Percentiles rank a stretch among this genome's conserved stretches.
Evolutionary conservation across 2,329 filamentous ascomycete species (phyloP).

Genomic region (Plenodomus biglobosus): DNA sequence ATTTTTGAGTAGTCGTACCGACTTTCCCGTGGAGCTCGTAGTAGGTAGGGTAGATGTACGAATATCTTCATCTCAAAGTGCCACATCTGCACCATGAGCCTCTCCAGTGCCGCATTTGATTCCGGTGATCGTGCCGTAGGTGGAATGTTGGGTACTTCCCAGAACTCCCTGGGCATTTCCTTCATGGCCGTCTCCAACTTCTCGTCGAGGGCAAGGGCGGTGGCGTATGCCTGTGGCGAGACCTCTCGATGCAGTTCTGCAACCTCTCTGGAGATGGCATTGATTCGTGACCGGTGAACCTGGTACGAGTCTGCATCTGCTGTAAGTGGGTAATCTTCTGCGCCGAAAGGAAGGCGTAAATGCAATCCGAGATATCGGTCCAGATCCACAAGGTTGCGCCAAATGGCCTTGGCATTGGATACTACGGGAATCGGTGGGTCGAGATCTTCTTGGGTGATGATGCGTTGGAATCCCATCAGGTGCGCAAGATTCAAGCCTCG

Average conservation of each 20-base stretch:
- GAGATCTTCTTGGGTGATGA: slow-evolving; percentile 24
- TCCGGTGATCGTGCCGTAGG: slow-evolving; percentile 36
- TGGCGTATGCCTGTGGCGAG: slow-evolving; percentile 35
- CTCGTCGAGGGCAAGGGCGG: slow-evolving; percentile 38
- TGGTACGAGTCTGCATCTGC: slow-evolving; percentile 21
- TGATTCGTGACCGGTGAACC: slow-evolving; percentile 29
- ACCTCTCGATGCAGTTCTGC: slow-evolving; percentile 35
- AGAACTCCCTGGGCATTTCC: slow-evolving; percentile 36
- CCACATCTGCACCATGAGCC: slow-evolving; percentile 40
- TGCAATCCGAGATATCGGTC: slow-evolving; percentile 40
- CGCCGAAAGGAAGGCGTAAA: slow-evolving; percentile 38
- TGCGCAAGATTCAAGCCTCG: slow-evolving; percentile 40
- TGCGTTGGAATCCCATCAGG: slow-evolving; percentile 43
- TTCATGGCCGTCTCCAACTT: slow-evolving; percentile 35
- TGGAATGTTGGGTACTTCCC: slow-evolving; percentile 42
- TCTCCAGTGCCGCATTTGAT: slow-evolving; percentile 29
- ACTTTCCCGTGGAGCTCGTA: slow-evolving; percentile 33
- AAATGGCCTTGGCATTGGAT: slow-evolving; percentile 31
- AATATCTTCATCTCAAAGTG: slow-evolving; percentile 43
- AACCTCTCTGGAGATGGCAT: slow-evolving; percentile 25
- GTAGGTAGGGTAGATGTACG: slow-evolving; percentile 39
- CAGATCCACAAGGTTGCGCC: slow-evolving; percentile 34
- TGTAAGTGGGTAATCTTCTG: slow-evolving; percentile 35
- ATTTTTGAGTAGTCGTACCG: slow-evolving; percentile 41
- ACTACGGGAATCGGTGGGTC: slow-evolving; percentile 29